A percentile compares a stretch with the other conserved stretches of the same genome.
phyloP scores from a whole-genome alignment of 2,329 filamentous ascomycete genomes.

The Hypoxylon sp. region DNA sequence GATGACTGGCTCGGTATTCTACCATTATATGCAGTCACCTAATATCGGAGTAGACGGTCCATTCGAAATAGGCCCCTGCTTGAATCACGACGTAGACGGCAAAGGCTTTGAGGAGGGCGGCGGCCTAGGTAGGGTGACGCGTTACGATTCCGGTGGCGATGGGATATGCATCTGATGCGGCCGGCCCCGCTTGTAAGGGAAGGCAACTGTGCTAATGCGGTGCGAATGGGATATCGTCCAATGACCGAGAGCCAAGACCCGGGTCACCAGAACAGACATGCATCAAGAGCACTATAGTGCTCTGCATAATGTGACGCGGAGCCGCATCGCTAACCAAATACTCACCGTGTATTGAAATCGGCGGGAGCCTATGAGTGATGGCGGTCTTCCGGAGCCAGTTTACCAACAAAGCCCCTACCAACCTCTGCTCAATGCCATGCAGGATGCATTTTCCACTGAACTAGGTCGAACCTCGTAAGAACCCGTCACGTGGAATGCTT shows the following conservation, averaged over 20 bases:
- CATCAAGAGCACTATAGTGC: constrained; percentile 43
- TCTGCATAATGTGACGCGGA: constrained; percentile 30
- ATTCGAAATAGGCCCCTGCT: not conserved
- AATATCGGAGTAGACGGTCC: not conserved
- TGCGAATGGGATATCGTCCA: constrained; percentile 27
- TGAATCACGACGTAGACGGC: not conserved
- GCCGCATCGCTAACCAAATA: constrained; percentile 35
- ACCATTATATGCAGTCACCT: not conserved
- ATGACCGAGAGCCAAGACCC: constrained; percentile 34
- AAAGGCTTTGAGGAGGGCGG: not conserved
- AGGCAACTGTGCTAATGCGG: constrained; percentile 43
- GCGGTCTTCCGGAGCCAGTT: constrained; percentile 2
- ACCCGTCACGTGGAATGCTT: constrained; percentile 18
- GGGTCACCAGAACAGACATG: constrained; percentile 34
- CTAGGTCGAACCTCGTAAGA: not conserved
- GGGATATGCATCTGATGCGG: constrained; percentile 7
- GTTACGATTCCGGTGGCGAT: constrained; percentile 7
- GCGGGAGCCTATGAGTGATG: not conserved
- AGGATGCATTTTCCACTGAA: constrained; percentile 3
- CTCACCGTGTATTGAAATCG: not conserved
- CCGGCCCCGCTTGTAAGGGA: constrained; percentile 19
- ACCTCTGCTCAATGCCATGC: not conserved
- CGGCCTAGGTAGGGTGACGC: not conserved
- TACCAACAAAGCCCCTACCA: not conserved
- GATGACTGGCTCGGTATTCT: not conserved